phyloP scores from a whole-genome alignment of 257 asterid species.

The Mentha longifolia region DNA sequence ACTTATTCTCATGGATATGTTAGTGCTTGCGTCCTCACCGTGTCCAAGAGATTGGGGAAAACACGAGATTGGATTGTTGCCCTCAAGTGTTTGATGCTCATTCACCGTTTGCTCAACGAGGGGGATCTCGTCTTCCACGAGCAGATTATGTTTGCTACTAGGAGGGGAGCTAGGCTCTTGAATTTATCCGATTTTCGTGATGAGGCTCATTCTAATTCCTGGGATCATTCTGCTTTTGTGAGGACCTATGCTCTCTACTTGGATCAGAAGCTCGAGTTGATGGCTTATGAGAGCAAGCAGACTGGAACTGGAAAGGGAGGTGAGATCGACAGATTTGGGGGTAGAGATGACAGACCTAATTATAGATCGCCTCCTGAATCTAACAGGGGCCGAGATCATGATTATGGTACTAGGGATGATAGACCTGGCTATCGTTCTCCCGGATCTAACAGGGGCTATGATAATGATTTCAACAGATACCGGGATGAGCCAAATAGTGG shows the following conservation, averaged over 20 bases:
- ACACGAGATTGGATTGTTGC: conserved; percentile 93
- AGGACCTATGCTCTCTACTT: conserved; percentile 65
- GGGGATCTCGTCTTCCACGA: conserved; percentile 72
- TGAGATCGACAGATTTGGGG: conserved; percentile 49
- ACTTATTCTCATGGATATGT: conserved; percentile 70
- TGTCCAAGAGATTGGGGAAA: conserved; percentile 74
- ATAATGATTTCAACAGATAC: conserved; percentile 55
- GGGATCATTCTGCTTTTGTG: conserved; percentile 86
- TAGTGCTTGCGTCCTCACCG: conserved; percentile 58
- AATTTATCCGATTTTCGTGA: conserved; percentile 83
- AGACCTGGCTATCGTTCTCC: conserved; percentile 50
- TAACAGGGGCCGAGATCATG: conserved; percentile 52
- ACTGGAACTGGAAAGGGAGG: conserved; percentile 49
- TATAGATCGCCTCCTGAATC: conserved; percentile 61
- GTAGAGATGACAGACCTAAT: conserved; percentile 47
- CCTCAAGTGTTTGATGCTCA: conserved; percentile 70
- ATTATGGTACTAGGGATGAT: conserved; percentile 59
- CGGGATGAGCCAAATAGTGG: conserved; percentile 57
- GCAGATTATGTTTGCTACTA: conserved; percentile 76
- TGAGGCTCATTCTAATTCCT: conserved; percentile 81
- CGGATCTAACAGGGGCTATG: conserved; percentile 55
- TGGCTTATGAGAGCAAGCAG: conserved; percentile 59
- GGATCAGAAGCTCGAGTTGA: conserved; percentile 80
- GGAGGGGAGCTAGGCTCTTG: conserved; percentile 72
- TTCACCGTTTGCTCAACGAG: conserved; percentile 70